phyloP scores from a whole-genome alignment of 2,329 filamentous ascomycete species.

The Harringtonia lauricola region DNA sequence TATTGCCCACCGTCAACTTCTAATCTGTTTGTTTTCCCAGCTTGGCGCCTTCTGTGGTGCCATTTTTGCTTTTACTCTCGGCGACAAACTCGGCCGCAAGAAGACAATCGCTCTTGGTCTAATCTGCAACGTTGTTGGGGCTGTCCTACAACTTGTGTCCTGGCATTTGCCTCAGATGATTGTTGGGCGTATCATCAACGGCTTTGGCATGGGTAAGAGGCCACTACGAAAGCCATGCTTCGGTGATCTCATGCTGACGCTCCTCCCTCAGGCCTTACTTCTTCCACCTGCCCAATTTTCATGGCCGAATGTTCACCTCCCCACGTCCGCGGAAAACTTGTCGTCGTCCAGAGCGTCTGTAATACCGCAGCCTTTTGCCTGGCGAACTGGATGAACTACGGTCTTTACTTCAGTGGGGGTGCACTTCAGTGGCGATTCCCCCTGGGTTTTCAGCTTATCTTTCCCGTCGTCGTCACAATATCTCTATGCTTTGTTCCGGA shows the following conservation, averaged over 20 bases:
- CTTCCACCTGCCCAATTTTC: conserved; percentile 23
- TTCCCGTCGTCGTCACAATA: conserved; percentile 23
- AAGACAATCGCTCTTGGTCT: conserved; percentile 21
- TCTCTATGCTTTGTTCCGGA: conserved; percentile 28
- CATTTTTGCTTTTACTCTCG: conserved; percentile 14
- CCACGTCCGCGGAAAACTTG: conserved; percentile 29
- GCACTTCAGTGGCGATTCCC: conserved; percentile 26
- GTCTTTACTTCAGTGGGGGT: conserved; percentile 20
- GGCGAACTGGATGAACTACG: conserved; percentile 36
- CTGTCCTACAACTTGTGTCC: conserved; percentile 22
- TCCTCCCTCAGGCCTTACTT: conserved; percentile 16
- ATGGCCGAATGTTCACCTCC: conserved; percentile 21
- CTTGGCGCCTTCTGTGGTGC: conserved; percentile 18
- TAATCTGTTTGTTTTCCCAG: too few species aligned
- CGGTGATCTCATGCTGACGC: background rate
- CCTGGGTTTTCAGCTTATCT: conserved; percentile 24
- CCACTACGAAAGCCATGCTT: background rate
- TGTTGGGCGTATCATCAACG: conserved; percentile 28
- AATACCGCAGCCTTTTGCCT: conserved; percentile 32
- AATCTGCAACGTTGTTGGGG: conserved; percentile 20
- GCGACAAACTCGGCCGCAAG: conserved; percentile 22
- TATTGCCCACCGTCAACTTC: too few species aligned
- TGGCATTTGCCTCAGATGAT: conserved; percentile 28
- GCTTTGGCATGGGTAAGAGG: conserved; percentile 20
- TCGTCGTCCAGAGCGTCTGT: conserved; percentile 29